Conservation (phyloP, 495 filamentous ascomycete species). For the Stereocaulon alpinum region DNA sequence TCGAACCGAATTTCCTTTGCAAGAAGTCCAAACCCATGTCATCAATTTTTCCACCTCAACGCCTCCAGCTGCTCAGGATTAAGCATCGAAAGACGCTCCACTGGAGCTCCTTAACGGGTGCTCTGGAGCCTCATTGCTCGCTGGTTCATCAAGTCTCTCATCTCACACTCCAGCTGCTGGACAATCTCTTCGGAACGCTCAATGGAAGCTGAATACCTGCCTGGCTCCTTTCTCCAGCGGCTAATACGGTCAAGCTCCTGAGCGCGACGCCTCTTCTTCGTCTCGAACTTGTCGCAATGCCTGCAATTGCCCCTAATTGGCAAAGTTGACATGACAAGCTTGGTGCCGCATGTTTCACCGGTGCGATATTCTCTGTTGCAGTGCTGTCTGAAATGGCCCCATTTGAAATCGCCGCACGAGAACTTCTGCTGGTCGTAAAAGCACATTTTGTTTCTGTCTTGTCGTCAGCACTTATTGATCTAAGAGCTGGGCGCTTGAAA, state of each 20-base stretch:
- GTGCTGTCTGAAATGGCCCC: constrained; percentile 88
- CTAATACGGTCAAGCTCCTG: constrained; percentile 68
- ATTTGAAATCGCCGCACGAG: constrained; percentile 84
- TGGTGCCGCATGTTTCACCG: constrained; percentile 96
- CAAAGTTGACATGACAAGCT: constrained; percentile 66
- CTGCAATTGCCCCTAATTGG: constrained; percentile 55
- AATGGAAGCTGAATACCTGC: constrained; percentile 67
- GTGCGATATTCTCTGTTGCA: constrained; percentile 95
- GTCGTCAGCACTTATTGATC: background rate
- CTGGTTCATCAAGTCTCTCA: constrained; percentile 42
- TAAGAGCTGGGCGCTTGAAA: background rate
- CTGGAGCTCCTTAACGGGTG: constrained; percentile 8
- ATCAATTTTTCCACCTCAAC: constrained; percentile 1
- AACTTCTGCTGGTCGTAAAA: constrained; percentile 49
- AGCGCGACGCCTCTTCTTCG: constrained; percentile 65
- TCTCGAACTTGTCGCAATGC: constrained; percentile 84
- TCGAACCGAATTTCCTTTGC: background rate
- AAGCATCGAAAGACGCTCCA: background rate
- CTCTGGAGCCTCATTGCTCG: constrained; percentile 25
- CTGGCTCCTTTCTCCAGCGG: constrained; percentile 67
- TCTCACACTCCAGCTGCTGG: constrained; percentile 49
- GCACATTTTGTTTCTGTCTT: constrained; percentile 39
- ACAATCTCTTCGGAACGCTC: constrained; percentile 61
- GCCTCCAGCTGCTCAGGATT: background rate
- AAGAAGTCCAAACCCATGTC: background rate